A percentile compares a stretch with the other conserved stretches of the same genome.
These are phyloP conservation scores for Colletotrichum aenigma DNA, from an alignment of 2,329 filamentous ascomycete genomes.

Conservation along the genomic window DNA sequence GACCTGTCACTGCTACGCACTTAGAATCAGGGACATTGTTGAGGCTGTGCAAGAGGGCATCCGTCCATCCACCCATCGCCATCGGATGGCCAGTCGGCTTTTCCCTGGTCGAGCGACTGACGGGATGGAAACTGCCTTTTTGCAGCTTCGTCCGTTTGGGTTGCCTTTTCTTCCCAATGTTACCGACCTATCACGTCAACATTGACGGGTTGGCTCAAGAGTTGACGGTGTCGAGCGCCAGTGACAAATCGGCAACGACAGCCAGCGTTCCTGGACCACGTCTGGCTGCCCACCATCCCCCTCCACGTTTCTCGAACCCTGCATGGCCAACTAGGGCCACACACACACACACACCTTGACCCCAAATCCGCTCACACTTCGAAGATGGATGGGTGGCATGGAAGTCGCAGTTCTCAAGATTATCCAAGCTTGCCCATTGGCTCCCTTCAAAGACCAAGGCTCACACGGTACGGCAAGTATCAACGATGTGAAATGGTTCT, in stretches of 20 bases:
- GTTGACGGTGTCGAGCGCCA: neutral
- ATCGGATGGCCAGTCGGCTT: neutral
- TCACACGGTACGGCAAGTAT: conserved; percentile 9
- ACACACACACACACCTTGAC: neutral
- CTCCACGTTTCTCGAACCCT: conserved; percentile 14
- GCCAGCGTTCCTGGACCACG: conserved; percentile 2
- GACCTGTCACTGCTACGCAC: neutral
- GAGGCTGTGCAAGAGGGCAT: conserved; percentile 8
- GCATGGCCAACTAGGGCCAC: conserved; percentile 11
- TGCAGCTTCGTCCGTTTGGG: conserved; percentile 1
- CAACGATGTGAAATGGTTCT: neutral
- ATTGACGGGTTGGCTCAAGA: neutral
- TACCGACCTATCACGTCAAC: neutral
- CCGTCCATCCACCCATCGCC: neutral
- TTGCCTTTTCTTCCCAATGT: neutral
- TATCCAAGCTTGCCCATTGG: neutral
- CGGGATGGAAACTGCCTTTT: neutral
- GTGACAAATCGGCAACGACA: neutral
- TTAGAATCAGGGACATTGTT: neutral
- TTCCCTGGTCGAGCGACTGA: neutral
- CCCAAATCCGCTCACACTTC: neutral
- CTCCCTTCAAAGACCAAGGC: neutral
- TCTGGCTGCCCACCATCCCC: neutral
- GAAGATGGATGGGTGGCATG: neutral
- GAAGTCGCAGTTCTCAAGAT: neutral